Evolutionary conservation across 164 flowering plant genomes (phyloP).

Genomic region (Stephania cephalantha): DNA sequence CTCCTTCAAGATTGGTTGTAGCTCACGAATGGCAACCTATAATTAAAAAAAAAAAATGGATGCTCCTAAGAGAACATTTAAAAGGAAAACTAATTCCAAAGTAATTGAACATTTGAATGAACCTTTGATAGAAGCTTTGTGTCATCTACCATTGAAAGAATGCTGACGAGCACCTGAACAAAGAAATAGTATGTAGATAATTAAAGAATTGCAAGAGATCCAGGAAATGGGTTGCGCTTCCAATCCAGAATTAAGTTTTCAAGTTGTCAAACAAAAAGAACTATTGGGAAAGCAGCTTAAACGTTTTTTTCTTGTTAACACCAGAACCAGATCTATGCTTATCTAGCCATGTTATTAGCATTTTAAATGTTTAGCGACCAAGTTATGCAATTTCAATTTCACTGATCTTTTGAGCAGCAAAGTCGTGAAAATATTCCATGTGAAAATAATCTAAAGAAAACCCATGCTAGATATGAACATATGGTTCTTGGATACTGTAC

Average conservation of each 20-base stretch:
- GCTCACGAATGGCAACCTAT: constrained; percentile 69
- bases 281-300: background rate
- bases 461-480: background rate
- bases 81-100: constrained; percentile 7
- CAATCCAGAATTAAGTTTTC: background rate
- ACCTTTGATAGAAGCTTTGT: constrained; percentile 88
- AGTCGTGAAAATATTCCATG: background rate
- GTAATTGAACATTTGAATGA: constrained; percentile 7
- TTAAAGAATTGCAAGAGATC: background rate
- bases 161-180: constrained; percentile 63
- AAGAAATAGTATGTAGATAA: background rate
- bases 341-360: background rate
- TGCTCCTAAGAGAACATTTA: background rate
- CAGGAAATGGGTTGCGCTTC: background rate
- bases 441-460: too few species aligned
- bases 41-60: background rate
- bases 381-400: background rate
- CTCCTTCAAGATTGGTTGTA: constrained; percentile 52
- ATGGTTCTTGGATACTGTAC: background rate
- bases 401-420: background rate
- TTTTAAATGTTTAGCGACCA: background rate
- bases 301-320: too few species aligned
- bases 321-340: background rate
- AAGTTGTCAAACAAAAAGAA: background rate
- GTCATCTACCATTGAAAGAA: constrained; percentile 79